phyloP scores from a whole-genome alignment of 176 grass and related monocot species.

The Canna indica region DNA sequence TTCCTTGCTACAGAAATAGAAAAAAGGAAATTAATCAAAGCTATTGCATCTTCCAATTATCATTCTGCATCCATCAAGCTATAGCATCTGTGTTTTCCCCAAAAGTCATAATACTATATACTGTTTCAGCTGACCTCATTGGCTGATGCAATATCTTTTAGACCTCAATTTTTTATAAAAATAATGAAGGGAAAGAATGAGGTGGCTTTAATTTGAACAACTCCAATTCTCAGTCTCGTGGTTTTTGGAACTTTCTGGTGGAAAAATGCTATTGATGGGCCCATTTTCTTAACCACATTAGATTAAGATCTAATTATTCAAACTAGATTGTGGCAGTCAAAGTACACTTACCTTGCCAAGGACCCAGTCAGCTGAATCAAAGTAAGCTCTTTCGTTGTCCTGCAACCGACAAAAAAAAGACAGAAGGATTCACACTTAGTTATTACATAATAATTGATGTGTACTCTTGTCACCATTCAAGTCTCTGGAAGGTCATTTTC shows the following conservation, averaged over 20 bases:
- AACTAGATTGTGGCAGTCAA: neutral
- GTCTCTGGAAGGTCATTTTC: neutral
- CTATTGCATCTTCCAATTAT: constrained; percentile 10
- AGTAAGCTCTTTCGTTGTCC: constrained; percentile 88
- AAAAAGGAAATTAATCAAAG: constrained; percentile 2
- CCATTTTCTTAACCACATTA: neutral
- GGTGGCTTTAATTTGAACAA: no score
- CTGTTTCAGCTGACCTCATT: no score
- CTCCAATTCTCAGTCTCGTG: no score
- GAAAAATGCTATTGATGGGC: no score
- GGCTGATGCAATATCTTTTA: no score
- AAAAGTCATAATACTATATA: no score
- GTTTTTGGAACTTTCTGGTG: no score
- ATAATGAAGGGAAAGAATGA: no score
- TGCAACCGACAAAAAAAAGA: constrained; percentile 23
- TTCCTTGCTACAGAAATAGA: constrained; percentile 50
- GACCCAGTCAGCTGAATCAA: constrained; percentile 87
- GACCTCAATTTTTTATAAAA: no score
- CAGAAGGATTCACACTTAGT: neutral
- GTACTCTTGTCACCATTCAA: neutral
- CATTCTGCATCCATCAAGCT: neutral
- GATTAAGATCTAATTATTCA: neutral
- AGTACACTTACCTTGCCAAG: constrained; percentile 61
- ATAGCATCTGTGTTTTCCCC: no score
- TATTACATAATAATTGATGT: neutral